These are phyloP conservation scores for Phytophthora sp. DNA, from an alignment of 352 stramenopile species.

Conservation along the genomic window DNA sequence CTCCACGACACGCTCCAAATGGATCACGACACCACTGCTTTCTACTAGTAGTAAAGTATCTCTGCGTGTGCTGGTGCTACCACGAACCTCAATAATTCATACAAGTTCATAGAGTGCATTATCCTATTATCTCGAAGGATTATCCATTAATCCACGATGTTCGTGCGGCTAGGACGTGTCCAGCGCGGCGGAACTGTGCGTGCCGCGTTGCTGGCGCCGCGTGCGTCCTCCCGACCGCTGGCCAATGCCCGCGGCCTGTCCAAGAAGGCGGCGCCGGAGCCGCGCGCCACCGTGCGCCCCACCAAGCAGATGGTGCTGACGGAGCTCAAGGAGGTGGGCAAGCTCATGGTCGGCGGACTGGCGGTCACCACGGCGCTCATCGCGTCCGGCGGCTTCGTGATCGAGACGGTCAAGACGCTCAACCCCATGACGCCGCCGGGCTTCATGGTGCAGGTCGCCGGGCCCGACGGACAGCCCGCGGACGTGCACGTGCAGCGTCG, in stretches of 20 bases:
- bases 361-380: conserved; percentile 48
- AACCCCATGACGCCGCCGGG: conserved; percentile 62
- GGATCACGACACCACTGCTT: no score
- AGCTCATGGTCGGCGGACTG: conserved; percentile 64
- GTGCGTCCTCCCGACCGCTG: neutral
- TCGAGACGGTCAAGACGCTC: conserved; percentile 68
- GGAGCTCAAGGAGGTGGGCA: conserved; percentile 68
- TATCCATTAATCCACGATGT: conserved; percentile 12
- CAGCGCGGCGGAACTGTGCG: neutral
- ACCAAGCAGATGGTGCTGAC: conserved; percentile 52
- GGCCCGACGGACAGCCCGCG: conserved; percentile 40
- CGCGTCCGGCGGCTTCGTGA: conserved; percentile 64
- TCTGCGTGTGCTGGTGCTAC: no score
- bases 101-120: no score
- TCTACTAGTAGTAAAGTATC: no score
- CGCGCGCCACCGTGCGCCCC: conserved; percentile 26
- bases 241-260: conserved; percentile 14
- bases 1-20: no score
- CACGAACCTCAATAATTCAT: no score
- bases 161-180: conserved; percentile 24
- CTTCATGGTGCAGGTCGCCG: conserved; percentile 49
- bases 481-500: conserved; percentile 61
- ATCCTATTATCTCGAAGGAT: no score
- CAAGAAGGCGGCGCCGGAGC: conserved; percentile 19
- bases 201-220: neutral